Evolutionary conservation across 148 eudicot species (phyloP), one percentile per base, ranked within the genome.

Genomic region (Vaccinium macrocarpon): DNA sequence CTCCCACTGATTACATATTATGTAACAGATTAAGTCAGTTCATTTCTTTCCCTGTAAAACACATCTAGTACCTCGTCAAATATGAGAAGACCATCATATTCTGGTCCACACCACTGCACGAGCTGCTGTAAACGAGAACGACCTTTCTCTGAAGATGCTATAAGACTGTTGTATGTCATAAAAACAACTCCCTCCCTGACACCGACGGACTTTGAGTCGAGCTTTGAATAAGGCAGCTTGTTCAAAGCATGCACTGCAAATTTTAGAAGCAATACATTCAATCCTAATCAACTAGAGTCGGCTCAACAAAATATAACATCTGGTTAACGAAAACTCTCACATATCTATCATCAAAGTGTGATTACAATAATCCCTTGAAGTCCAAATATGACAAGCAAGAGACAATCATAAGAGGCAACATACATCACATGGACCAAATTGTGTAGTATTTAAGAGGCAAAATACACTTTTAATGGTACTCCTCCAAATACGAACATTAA

Each of bases 121-220:
- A 97, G 98, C 87, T 97, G 99, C 80, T 92, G 96, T 89, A 97
- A 88, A 56, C 99, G 96, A 86, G 98, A 90, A 84, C 90, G 93
- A 29, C 99, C 99, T 88, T 86, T 97, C 89, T 97, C 99, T 49
- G 99, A 97, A 87, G 99, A 97, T 55, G 99, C 98, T 88, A 97
- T 97, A 72, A 97, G 99, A 88, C 99, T 97, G 90, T 91, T 97
- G 81, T 97, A 97, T 32, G 99, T 97, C 91, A 91, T 86, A 87
- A 97, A 97, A 79, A 97, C 84, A 89, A 97, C 99, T 84, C 99
- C 99, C 90, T 97, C 98, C 83, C 52, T 95, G 66, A 97, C 85
- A 86, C 99, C 98, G 85, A 94, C 96, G 68, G 98, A 90, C 88
- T 91, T 97, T 38, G 98, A 95, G 84, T 97, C 99, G 80, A 97